These are phyloP conservation scores for Calonectria leucothoes DNA, from an alignment of 2,329 filamentous ascomycete genomes.

Conservation along the genomic window DNA sequence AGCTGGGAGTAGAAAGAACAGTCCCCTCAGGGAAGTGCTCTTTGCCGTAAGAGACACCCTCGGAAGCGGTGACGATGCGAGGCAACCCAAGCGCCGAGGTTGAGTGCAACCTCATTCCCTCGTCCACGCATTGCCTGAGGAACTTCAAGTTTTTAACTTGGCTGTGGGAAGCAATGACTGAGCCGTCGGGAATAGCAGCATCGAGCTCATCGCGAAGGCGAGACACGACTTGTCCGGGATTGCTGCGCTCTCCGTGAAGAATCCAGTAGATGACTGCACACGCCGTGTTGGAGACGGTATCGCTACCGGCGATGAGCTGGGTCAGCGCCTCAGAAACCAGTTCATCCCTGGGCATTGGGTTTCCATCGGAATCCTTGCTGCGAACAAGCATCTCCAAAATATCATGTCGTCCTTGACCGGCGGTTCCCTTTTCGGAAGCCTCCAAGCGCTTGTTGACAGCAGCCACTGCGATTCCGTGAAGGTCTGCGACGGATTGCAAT, in stretches of 20 bases:
- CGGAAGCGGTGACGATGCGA: conserved; percentile 19
- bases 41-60: conserved; percentile 17
- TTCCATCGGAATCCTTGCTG: conserved; percentile 19
- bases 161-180: conserved; percentile 6
- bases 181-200: conserved; percentile 12
- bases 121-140: conserved; percentile 25
- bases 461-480: conserved; percentile 23
- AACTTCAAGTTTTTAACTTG: conserved; percentile 23
- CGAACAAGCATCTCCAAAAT: conserved; percentile 22
- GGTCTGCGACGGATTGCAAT: conserved; percentile 22
- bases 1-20: conserved; percentile 23
- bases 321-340: conserved; percentile 25
- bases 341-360: conserved; percentile 22
- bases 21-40: conserved; percentile 28
- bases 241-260: conserved; percentile 21
- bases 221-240: conserved; percentile 15
- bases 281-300: conserved; percentile 27
- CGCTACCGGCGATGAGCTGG: conserved; percentile 29
- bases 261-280: conserved; percentile 29
- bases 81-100: conserved; percentile 27
- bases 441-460: conserved; percentile 14
- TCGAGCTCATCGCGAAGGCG: conserved; percentile 24
- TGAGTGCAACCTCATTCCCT: conserved; percentile 26
- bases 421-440: background rate
- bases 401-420: conserved; percentile 8